Evolutionary conservation across 202 grass and related monocot genomes (phyloP).

Genomic region (Brachypodium distachyon): DNA sequence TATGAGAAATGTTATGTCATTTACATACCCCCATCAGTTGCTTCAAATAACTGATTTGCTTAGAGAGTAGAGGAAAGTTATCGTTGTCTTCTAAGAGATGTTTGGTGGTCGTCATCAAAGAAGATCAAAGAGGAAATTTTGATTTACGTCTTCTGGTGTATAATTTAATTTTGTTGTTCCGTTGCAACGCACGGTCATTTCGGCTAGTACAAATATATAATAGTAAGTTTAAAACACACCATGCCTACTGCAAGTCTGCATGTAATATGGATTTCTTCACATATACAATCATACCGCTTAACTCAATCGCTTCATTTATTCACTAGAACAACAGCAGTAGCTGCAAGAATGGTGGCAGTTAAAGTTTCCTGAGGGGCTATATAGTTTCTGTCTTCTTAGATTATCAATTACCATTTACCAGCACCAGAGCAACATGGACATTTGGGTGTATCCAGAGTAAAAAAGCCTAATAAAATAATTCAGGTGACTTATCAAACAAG

Average conservation of each 20-base stretch:
- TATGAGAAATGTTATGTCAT: no score
- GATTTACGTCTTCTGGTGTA: no score
- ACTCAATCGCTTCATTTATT: conserved; percentile 20
- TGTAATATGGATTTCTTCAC: background rate
- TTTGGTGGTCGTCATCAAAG: no score
- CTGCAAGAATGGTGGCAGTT: background rate
- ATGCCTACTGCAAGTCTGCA: background rate
- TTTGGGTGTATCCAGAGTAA: background rate
- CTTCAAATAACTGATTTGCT: no score
- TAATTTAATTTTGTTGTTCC: no score
- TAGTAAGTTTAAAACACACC: background rate
- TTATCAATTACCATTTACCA: background rate
- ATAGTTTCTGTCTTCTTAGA: background rate
- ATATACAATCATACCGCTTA: background rate
- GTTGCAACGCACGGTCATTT: no score
- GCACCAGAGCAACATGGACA: background rate
- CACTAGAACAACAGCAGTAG: background rate
- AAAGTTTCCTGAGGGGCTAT: background rate
- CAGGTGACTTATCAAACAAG: background rate
- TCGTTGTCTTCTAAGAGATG: no score
- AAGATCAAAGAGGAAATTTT: no score
- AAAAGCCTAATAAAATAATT: background rate
- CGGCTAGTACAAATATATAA: background rate
- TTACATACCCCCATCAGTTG: no score
- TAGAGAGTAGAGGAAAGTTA: no score